phyloP scores from a whole-genome alignment of 805 yeast genomes.

The Scheffersomyces amazonensis region DNA sequence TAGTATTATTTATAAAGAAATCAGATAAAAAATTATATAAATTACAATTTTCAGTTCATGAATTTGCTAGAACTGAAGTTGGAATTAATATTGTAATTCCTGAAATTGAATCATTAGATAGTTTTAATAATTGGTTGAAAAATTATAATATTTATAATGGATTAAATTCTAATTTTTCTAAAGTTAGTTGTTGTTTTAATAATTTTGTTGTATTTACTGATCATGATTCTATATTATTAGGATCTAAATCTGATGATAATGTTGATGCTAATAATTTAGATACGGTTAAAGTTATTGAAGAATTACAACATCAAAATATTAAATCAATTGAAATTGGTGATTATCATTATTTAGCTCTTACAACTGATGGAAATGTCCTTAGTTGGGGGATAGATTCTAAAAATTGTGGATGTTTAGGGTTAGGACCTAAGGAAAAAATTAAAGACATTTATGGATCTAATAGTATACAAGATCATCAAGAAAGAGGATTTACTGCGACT shows the following conservation, averaged over 20 bases:
- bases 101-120: slow-evolving; percentile 1
- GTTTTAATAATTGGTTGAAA: slow-evolving; percentile 22
- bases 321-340: slow-evolving; percentile 67
- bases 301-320: slow-evolving; percentile 20
- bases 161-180: slow-evolving; percentile 35
- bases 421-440: slow-evolving; percentile 33
- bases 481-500: slow-evolving; percentile 21
- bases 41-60: slow-evolving; percentile 24
- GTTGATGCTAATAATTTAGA: too few relatives aligned
- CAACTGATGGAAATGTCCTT: slow-evolving; percentile 51
- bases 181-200: slow-evolving; percentile 54
- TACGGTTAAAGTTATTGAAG: slow-evolving; percentile 3
- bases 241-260: slow-evolving; percentile 19
- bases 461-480: slow-evolving; percentile 22
- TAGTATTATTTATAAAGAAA: slow-evolving; percentile 46
- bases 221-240: slow-evolving; percentile 45
- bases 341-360: slow-evolving; percentile 65
- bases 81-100: not conserved
- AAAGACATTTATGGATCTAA: slow-evolving; percentile 1
- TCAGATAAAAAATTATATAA: slow-evolving; percentile 38
- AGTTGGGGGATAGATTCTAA: slow-evolving; percentile 70
- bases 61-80: slow-evolving; percentile 8
- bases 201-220: slow-evolving; percentile 56
- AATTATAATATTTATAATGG: slow-evolving; percentile 14
- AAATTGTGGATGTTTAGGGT: slow-evolving; percentile 68